Base-by-base conservation (phyloP, 306 rosid species). In the Acacia crassicarpa region DNA sequence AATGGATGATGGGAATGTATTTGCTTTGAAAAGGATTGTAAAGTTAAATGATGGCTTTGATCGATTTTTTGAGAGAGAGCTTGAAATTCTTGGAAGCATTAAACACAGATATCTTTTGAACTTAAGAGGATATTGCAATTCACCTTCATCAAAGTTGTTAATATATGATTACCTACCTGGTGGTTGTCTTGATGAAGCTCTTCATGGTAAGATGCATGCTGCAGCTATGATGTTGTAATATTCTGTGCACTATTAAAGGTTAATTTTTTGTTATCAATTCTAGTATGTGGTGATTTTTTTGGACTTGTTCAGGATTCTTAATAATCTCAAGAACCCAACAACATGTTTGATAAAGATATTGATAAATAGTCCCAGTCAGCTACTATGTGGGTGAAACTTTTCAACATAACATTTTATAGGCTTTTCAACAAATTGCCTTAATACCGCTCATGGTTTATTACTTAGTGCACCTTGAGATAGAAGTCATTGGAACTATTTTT, bases 1-100 rank as follows among this genome's bases (percentile, higher is more conserved):
- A 63, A 95, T 95, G 99, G 99, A 95, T 84, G 98, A 95, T 69
- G 99, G 95, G 81, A 93, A 87, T 83, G 85, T 88, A 48, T 95
- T 95, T 93, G 99, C 99, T 62, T 87, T 95, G 78, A 95, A 95
- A 91, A 93, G 88, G 91, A 95, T 93, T 32, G 87, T 89, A 85
- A 93, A 92, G 86, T 79, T 93, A 88, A 93, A 93, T 43, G 99
- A 95, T 75, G 93, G 99, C 20, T 93, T 93, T 86, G 97, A 91
- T 91, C 93, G 97, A 13, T 93, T 93, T 87, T 95, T 95, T 38
- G 98, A 93, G 91, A 93, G 99, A 86, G 98, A 95, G 89, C 98
- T 95, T 82, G 92, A 89, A 82, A 95, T 95, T 85, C 98, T 95
- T 84, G 99, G 99, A 81, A 93, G 99, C 89, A 89, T 95, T 79